Conservation (phyloP, 805 yeast genomes). For the Millerago galiae region DNA sequence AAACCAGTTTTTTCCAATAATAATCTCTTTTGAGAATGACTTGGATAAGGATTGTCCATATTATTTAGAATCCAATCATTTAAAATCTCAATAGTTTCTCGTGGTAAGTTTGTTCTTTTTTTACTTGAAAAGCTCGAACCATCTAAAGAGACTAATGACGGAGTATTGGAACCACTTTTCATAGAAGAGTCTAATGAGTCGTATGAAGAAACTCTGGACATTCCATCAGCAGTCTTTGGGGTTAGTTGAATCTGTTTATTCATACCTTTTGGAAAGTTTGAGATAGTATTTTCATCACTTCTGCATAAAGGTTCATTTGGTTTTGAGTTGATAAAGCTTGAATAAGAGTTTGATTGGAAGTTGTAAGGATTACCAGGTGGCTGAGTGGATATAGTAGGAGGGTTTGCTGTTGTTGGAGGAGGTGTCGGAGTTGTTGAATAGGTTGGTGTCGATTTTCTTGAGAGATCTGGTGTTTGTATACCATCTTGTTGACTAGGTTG, state of each 20-base stretch:
- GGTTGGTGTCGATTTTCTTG: slow-evolving; percentile 1
- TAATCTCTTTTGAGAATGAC: slow-evolving; percentile 67
- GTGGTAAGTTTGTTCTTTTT: slow-evolving; percentile 70
- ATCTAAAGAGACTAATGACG: neutral
- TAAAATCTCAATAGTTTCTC: slow-evolving; percentile 66
- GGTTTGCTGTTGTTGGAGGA: neutral
- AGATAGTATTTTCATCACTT: neutral
- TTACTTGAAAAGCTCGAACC: slow-evolving; percentile 14
- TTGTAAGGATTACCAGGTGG: too few relatives aligned
- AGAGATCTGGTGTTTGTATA: slow-evolving; percentile 1
- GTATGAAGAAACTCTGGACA: slow-evolving; percentile 13
- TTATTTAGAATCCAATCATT: slow-evolving; percentile 71
- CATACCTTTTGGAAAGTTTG: neutral
- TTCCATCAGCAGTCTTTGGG: slow-evolving; percentile 1
- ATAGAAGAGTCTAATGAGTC: slow-evolving; percentile 14
- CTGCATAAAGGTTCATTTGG: neutral
- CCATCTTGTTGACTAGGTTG: slow-evolving; percentile 1
- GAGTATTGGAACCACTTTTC: slow-evolving; percentile 3
- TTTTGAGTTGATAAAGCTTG: neutral
- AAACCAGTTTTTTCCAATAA: slow-evolving; percentile 68
- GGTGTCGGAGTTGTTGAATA: neutral
- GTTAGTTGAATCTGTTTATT: slow-evolving; percentile 2
- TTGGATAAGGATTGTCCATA: slow-evolving; percentile 78
- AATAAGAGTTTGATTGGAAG: too few relatives aligned
- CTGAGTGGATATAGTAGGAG: neutral